These are phyloP conservation scores for Solanum habrochaites DNA, from an alignment of 257 asterid species.

Conservation along the genomic window DNA sequence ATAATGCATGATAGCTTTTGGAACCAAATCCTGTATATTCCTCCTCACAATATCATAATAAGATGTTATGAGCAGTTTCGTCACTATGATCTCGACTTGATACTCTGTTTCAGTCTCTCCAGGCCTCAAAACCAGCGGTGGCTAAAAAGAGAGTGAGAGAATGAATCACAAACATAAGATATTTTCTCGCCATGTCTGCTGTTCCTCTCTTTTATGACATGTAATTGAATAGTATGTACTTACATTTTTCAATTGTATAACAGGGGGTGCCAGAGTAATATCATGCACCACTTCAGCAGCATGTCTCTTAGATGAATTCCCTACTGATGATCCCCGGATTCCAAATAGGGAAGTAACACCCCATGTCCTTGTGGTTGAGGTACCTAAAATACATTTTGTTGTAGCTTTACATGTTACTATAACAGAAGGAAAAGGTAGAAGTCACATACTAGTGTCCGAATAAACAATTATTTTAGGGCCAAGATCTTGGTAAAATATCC, in stretches of 20 bases:
- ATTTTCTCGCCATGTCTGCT: neutral
- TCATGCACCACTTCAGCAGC: neutral
- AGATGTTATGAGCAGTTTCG: constrained; percentile 44
- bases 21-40: constrained; percentile 54
- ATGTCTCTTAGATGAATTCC: neutral
- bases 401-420: neutral
- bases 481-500: neutral
- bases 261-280: neutral
- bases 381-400: neutral
- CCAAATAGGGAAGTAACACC: constrained; percentile 7
- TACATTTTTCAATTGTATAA: neutral
- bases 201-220: neutral
- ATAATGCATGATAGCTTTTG: constrained; percentile 77
- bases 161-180: neutral
- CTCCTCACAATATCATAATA: constrained; percentile 62
- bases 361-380: constrained; percentile 2
- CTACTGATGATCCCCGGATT: neutral
- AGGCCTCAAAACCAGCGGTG: constrained; percentile 43
- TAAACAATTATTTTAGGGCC: neutral
- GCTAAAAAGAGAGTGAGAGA: constrained; percentile 18
- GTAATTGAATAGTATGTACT: neutral
- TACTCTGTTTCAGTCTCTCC: constrained; percentile 39
- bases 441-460: neutral
- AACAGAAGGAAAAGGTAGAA: neutral
- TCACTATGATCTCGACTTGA: constrained; percentile 45